Evolutionary conservation across 495 filamentous ascomycete species (phyloP).

Genomic region (Trichoderma virens): DNA sequence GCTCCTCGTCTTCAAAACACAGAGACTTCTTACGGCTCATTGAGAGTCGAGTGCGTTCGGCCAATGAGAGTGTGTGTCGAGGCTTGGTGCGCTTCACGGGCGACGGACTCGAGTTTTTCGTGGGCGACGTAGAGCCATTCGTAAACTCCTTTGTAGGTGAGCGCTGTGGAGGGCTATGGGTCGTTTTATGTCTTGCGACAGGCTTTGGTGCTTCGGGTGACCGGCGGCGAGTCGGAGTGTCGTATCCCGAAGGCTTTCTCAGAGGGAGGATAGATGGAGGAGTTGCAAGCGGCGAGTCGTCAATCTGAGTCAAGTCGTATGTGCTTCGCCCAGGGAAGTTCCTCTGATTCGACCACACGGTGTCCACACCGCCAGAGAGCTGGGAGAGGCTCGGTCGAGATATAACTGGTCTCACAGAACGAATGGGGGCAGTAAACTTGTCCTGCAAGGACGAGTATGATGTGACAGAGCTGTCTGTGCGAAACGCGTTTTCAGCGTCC

Average conservation of each 20-base stretch:
- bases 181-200: background rate
- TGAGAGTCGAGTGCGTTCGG: constrained; percentile 44
- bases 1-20: constrained; percentile 25
- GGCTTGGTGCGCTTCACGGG: constrained; percentile 40
- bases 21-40: constrained; percentile 37
- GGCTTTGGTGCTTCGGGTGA: background rate
- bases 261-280: background rate
- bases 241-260: background rate
- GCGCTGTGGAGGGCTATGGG: background rate
- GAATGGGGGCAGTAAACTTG: background rate
- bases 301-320: background rate
- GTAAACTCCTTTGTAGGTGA: constrained; percentile 42
- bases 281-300: constrained; percentile 1
- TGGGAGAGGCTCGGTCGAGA: background rate
- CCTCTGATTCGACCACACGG: background rate
- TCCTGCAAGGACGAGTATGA: background rate
- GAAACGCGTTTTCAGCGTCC: background rate
- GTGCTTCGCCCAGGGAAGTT: constrained; percentile 4
- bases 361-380: background rate
- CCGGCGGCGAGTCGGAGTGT: background rate
- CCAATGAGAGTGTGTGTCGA: constrained; percentile 44
- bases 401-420: background rate
- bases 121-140: constrained; percentile 45
- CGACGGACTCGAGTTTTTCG: constrained; percentile 42
- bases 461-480: background rate